Evolutionary conservation across 2,329 filamentous ascomycete genomes (phyloP).

Genomic region (Claviceps spartinae): DNA sequence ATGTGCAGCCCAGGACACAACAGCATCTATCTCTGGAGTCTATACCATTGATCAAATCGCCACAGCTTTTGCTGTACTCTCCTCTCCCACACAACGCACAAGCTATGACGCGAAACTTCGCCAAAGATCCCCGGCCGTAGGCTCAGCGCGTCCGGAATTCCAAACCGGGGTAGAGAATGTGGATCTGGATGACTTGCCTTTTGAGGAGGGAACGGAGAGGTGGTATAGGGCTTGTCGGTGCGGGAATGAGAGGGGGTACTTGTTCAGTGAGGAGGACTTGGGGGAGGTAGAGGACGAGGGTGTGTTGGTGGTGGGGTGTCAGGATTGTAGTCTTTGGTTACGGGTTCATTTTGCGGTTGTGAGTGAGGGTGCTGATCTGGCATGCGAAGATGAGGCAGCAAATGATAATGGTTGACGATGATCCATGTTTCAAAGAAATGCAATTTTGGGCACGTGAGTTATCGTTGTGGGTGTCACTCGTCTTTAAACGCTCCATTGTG

Average conservation of each 20-base stretch:
- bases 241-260: slow-evolving; percentile 47
- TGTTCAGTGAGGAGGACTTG: slow-evolving; percentile 44
- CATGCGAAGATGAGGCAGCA: slow-evolving; percentile 7
- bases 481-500: background rate
- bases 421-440: no score
- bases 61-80: slow-evolving; percentile 43
- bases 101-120: slow-evolving; percentile 41
- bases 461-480: background rate
- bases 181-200: slow-evolving; percentile 51
- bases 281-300: slow-evolving; percentile 44
- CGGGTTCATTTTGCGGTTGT: slow-evolving; percentile 49
- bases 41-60: slow-evolving; percentile 53
- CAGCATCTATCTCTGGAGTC: slow-evolving; percentile 3
- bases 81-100: slow-evolving; percentile 31
- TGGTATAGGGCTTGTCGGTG: slow-evolving; percentile 51
- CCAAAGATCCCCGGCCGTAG: slow-evolving; percentile 9
- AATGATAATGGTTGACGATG: slow-evolving; percentile 11
- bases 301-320: slow-evolving; percentile 50
- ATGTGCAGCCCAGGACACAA: background rate
- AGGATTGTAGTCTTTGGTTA: slow-evolving; percentile 54
- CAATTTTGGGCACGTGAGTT: no score
- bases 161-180: slow-evolving; percentile 48
- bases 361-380: slow-evolving; percentile 16
- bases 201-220: slow-evolving; percentile 30
- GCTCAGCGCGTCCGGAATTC: slow-evolving; percentile 18